These are phyloP conservation scores for Prunus mongolica DNA, from an alignment of 306 rosid genomes.

Conservation along the genomic window DNA sequence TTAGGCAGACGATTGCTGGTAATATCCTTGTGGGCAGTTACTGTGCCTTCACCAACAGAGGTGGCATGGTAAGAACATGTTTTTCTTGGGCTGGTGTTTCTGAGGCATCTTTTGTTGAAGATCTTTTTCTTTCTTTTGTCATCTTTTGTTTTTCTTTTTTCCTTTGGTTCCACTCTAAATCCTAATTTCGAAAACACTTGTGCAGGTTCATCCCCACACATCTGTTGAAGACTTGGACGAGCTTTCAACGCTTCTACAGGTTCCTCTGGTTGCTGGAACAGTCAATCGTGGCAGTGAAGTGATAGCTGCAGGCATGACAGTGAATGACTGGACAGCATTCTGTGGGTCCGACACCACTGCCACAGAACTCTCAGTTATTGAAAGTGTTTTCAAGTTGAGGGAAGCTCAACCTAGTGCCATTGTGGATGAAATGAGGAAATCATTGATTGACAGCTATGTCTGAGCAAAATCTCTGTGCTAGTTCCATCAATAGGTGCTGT, in stretches of 20 bases:
- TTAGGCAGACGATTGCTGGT: conserved; percentile 91
- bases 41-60: conserved; percentile 81
- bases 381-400: conserved; percentile 88
- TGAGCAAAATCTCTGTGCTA: conserved; percentile 21
- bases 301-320: conserved; percentile 77
- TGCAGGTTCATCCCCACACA: conserved; percentile 93
- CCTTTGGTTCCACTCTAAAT: not conserved
- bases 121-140: not conserved
- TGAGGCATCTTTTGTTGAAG: not conserved
- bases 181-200: not conserved
- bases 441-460: conserved; percentile 71
- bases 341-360: conserved; percentile 96
- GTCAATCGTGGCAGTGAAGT: conserved; percentile 94
- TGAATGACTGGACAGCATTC: conserved; percentile 93
- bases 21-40: conserved; percentile 89
- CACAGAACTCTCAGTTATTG: conserved; percentile 84
- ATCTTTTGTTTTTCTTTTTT: not conserved
- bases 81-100: not conserved
- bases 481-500: not conserved
- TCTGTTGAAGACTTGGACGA: conserved; percentile 90
- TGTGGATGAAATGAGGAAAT: conserved; percentile 85
- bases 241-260: conserved; percentile 92
- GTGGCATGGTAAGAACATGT: conserved; percentile 68
- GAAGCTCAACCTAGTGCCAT: conserved; percentile 80
- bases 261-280: conserved; percentile 86